phyloP scores from a whole-genome alignment of 2,329 filamentous ascomycete genomes.

The Ophiostoma perfectum region DNA sequence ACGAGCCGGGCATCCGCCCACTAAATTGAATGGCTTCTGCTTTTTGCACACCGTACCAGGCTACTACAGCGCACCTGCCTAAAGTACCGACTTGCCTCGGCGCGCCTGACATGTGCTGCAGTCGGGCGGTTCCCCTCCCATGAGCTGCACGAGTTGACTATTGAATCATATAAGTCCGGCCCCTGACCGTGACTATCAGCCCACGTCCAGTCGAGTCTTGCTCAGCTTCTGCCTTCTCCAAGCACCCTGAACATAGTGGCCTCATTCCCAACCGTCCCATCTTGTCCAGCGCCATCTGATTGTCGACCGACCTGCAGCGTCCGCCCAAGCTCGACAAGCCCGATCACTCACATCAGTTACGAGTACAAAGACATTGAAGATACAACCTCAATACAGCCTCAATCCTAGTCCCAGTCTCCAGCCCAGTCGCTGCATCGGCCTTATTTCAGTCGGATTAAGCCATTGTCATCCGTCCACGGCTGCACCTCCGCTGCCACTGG shows the following conservation, averaged over 20 bases:
- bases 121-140: background rate
- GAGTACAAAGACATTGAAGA: no score
- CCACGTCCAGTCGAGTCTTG: background rate
- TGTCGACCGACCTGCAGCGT: background rate
- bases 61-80: constrained; percentile 1
- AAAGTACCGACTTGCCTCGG: constrained; percentile 8
- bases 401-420: no score
- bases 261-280: background rate
- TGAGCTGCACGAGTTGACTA: background rate
- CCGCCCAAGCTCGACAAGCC: background rate
- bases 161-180: background rate
- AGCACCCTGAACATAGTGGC: background rate
- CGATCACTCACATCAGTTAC: background rate
- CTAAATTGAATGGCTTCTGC: no score
- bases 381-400: no score
- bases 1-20: no score
- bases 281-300: background rate
- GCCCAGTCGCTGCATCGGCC: no score
- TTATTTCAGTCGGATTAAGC: no score
- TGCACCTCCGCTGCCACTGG: no score
- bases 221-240: background rate
- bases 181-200: background rate
- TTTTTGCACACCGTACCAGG: background rate
- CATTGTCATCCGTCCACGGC: no score
- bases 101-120: background rate